These are phyloP conservation scores for Hyaloscypha variabilis DNA, from an alignment of 495 filamentous ascomycete species.

Conservation along the genomic window DNA sequence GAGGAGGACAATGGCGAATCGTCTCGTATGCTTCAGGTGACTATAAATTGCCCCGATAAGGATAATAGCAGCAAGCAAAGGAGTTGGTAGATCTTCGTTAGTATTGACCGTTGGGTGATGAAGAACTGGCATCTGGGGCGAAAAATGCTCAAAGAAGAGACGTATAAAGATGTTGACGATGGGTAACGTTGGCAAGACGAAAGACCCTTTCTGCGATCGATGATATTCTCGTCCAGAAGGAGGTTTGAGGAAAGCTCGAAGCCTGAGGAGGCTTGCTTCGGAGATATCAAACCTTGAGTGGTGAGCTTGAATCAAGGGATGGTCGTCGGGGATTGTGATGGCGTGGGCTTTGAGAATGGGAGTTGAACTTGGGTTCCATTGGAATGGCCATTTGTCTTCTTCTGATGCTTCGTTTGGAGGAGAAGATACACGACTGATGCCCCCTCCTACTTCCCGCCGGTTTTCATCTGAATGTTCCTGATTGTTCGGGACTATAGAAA, in stretches of 20 bases:
- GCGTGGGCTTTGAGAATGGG: conserved; percentile 19
- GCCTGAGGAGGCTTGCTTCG: conserved; percentile 7
- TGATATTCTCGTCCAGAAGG: conserved; percentile 19
- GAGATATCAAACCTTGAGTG: conserved; percentile 20
- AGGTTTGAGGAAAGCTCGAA: conserved; percentile 19
- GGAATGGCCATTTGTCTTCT: conserved; percentile 26
- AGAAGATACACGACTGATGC: conserved; percentile 19
- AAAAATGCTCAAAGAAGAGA: conserved; percentile 23
- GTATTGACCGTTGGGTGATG: conserved; percentile 23
- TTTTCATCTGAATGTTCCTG: too few relatives aligned
- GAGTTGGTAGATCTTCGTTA: conserved; percentile 20
- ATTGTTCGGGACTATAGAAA: too few relatives aligned
- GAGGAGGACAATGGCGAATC: conserved; percentile 22
- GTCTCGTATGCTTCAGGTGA: conserved; percentile 19
- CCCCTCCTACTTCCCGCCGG: background rate
- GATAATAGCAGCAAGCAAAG: conserved; percentile 20
- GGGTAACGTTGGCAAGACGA: conserved; percentile 16
- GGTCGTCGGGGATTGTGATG: conserved; percentile 13
- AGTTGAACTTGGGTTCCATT: conserved; percentile 21
- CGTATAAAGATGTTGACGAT: conserved; percentile 23
- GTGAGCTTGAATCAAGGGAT: conserved; percentile 15
- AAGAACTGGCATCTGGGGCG: conserved; percentile 24
- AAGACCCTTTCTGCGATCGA: conserved; percentile 18
- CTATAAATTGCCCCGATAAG: conserved; percentile 21
- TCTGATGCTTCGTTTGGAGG: conserved; percentile 27